Conservation (phyloP, 2,329 filamentous ascomycete genomes). For the Botrytis cinerea region DNA sequence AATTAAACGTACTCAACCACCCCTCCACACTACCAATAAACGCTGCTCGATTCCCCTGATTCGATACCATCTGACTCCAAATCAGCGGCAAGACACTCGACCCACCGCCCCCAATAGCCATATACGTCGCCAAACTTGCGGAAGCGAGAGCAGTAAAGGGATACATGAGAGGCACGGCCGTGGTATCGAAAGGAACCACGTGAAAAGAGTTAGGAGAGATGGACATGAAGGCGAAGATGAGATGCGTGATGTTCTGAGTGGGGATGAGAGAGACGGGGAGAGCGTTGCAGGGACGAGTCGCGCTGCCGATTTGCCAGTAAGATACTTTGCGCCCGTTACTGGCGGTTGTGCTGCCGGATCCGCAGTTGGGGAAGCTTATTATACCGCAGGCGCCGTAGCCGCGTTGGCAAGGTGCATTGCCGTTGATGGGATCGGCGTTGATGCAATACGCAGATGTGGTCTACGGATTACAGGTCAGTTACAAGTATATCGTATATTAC, state of each 20-base stretch:
- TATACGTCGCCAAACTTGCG: conserved; percentile 40
- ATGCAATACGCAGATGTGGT: conserved; percentile 22
- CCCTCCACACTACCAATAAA: conserved; percentile 44
- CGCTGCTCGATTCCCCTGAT: conserved; percentile 35
- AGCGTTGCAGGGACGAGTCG: conserved; percentile 38
- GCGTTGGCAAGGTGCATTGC: conserved; percentile 4
- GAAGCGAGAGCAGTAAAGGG: conserved; percentile 43
- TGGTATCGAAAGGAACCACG: conserved; percentile 37
- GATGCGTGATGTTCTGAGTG: conserved; percentile 39
- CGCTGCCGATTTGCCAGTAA: conserved; percentile 19
- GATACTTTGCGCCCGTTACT: conserved; percentile 6
- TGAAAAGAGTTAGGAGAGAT: conserved; percentile 44
- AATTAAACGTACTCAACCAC: conserved; percentile 44
- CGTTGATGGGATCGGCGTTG: conserved; percentile 20
- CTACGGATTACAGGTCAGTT: neutral
- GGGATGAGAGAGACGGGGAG: conserved; percentile 42
- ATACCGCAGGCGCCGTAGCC: conserved; percentile 10
- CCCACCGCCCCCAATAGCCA: conserved; percentile 46
- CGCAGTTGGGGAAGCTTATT: conserved; percentile 12
- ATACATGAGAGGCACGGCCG: conserved; percentile 30
- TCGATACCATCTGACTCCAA: conserved; percentile 40
- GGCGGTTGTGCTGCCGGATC: conserved; percentile 1
- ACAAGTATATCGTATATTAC: neutral
- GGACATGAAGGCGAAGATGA: conserved; percentile 48
- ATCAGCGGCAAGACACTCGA: conserved; percentile 33